Evolutionary conservation across 331 rosid genomes (phyloP), one percentile per base, ranked within the genome.

Genomic region (Acacia concinna): DNA sequence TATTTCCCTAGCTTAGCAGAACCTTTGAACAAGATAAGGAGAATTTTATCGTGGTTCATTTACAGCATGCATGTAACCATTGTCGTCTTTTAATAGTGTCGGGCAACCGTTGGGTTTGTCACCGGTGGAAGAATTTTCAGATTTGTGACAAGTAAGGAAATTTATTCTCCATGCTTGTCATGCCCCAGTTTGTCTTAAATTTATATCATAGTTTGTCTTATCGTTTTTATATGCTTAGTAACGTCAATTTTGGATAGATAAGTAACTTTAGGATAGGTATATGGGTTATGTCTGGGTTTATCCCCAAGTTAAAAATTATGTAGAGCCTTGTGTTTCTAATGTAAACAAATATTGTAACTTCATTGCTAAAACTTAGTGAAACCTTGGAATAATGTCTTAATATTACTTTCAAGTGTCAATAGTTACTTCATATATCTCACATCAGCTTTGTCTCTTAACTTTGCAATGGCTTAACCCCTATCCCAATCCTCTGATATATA

Each of bases 41-140:
- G 77, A 98, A 96, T 82, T 93, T 93, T 81, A 93, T 96, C 71
- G 91, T 96, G 98, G 99, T 96, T 86, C 99, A 96, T 88, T 84
- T 96, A 86, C 98, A 93, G 88, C 91, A 91, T 68, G 86, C 97
- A 1, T 93, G 99, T 84, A 81, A 65, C 68, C 94, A 90, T 82
- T 96, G 99, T 71, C 90, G 98, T 81, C 74, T 84, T 80, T 89
- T 96, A 51, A 93, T 96, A 97, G 98, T 91, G 68, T 91, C 97
- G 14, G 98, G 97, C 77, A 88, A 74, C 80, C 90, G 93, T 52
- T 96, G 98, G 99, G 90, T 82, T 80, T 96, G 99, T 85, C 89
- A 84, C 75, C 94, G 88, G 81, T 96, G 99, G 97, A 93, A 86
- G 90, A 91, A 87, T 78, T 96, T 96, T 85, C 97, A 90, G 82